Evolutionary conservation across 148 eudicot genomes (phyloP), one percentile per base, ranked within the genome.

Genomic region (Agrostemma githago): DNA sequence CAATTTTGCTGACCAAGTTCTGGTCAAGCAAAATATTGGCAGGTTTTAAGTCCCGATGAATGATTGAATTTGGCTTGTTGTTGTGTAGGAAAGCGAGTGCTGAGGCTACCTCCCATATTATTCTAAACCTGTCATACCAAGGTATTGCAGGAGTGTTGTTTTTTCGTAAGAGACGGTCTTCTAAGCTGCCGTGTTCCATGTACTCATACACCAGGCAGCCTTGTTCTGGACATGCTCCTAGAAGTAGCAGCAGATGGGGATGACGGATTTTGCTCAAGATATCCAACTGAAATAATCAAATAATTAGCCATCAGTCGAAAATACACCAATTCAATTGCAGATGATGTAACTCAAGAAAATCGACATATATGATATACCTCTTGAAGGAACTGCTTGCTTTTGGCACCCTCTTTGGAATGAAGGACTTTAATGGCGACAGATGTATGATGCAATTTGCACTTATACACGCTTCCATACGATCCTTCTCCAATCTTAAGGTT

Each of bases 141-240:
- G 84, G 83, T 48, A 92, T 70, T 38, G 93, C 84, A 34, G 90
- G 88, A 3, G 85, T 82, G 40, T 86, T 73, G 8, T 81, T 71
- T 78, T 79, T 89, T 8, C 84, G 77, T 71, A 84, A 58, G 38
- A 92, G 75, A 54, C 86, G 74, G 4, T 92, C 98, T 38, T 92
- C 98, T 54, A 92, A 81, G 79, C 89, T 90, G 1, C 98, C 96
- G 11, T 89, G 85, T 65, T 92, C 93, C 98, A 92, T 92, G 86
- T 82, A 92, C 81, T 92, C 98, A 44, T 92, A 92, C 11, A 87
- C 92, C 26, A 92, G 80, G 83, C 92, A 87, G 64, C 93, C 82
- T 44, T 78, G 85, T 42, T 89, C 92, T 9, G 87, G 87, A 70
- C 86, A 86, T 3, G 93, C 98, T 5, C 98, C 98, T 2, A 92